Conservation (phyloP, 768 basidiomycete genomes). For the Cubamyces lactineus region DNA sequence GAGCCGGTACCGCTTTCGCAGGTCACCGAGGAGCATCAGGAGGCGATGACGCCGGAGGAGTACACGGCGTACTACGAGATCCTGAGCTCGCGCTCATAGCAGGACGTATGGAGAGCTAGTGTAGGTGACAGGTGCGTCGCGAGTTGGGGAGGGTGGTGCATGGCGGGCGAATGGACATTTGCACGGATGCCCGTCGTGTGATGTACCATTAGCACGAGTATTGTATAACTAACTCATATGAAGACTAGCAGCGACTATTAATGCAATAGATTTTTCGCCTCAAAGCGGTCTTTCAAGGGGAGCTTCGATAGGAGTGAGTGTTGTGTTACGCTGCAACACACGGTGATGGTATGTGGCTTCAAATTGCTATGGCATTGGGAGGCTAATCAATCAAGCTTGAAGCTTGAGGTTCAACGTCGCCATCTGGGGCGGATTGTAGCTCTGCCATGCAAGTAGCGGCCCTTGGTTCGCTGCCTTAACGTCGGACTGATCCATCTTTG, state of each 20-base stretch:
- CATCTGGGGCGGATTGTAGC: too few relatives aligned
- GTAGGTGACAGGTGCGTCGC: neutral
- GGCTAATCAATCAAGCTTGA: too few relatives aligned
- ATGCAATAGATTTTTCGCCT: slow-evolving; percentile 12
- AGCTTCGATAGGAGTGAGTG: neutral
- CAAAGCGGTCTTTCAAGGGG: neutral
- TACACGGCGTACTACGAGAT: slow-evolving; percentile 82
- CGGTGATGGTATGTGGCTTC: too few relatives aligned
- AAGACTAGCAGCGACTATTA: slow-evolving; percentile 6
- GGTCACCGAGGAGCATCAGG: slow-evolving; percentile 91
- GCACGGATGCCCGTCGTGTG: slow-evolving; percentile 3
- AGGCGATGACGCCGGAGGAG: slow-evolving; percentile 91
- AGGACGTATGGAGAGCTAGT: neutral
- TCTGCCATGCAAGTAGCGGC: too few relatives aligned
- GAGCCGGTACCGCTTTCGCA: slow-evolving; percentile 70
- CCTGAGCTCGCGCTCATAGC: slow-evolving; percentile 26
- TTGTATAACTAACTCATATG: slow-evolving; percentile 10
- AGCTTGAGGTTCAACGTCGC: too few relatives aligned
- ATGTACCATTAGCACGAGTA: slow-evolving; percentile 18
- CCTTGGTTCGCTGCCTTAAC: too few relatives aligned
- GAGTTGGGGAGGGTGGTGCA: neutral
- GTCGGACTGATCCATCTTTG: too few relatives aligned
- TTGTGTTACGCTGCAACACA: too few relatives aligned
- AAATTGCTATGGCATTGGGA: too few relatives aligned
- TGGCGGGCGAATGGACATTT: neutral